A percentile compares a stretch with the other conserved stretches of the same genome.
These are phyloP conservation scores for Gardenia jasminoides DNA, from an alignment of 257 asterid species.

Conservation along the genomic window DNA sequence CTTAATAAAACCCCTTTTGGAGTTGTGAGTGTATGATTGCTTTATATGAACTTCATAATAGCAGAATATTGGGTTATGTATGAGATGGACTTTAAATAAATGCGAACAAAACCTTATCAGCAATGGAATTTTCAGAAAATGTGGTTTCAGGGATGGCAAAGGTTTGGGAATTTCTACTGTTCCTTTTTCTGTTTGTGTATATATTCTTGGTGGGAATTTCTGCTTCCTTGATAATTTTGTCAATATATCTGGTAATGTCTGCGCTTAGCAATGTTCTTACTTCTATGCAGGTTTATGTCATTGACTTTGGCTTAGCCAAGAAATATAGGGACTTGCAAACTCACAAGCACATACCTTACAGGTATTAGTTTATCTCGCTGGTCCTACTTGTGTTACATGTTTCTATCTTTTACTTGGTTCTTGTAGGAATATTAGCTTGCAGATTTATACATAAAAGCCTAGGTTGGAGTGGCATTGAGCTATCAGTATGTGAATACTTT, in stretches of 20 bases:
- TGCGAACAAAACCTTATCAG: background rate
- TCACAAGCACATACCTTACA: constrained; percentile 50
- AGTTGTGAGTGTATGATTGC: background rate
- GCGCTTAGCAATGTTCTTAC: background rate
- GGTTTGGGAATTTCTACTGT: background rate
- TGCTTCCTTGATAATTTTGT: background rate
- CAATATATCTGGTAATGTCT: constrained; percentile 1
- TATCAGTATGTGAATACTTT: background rate
- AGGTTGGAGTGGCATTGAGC: background rate
- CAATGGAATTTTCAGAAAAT: background rate
- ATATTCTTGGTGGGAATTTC: background rate
- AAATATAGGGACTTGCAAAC: constrained; percentile 49
- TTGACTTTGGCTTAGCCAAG: constrained; percentile 49
- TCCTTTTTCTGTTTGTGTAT: no score
- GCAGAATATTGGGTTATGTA: background rate
- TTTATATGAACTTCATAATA: background rate
- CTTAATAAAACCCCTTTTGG: background rate
- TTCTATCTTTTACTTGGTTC: background rate
- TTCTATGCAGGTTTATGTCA: constrained; percentile 37
- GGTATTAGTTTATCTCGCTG: constrained; percentile 17
- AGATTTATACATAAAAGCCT: background rate
- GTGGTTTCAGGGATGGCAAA: background rate
- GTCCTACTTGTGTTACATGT: background rate
- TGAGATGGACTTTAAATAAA: background rate
- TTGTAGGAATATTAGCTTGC: background rate